Base-by-base conservation (phyloP, 2,329 filamentous ascomycete genomes). In the Emmonsiellopsis sp. region DNA sequence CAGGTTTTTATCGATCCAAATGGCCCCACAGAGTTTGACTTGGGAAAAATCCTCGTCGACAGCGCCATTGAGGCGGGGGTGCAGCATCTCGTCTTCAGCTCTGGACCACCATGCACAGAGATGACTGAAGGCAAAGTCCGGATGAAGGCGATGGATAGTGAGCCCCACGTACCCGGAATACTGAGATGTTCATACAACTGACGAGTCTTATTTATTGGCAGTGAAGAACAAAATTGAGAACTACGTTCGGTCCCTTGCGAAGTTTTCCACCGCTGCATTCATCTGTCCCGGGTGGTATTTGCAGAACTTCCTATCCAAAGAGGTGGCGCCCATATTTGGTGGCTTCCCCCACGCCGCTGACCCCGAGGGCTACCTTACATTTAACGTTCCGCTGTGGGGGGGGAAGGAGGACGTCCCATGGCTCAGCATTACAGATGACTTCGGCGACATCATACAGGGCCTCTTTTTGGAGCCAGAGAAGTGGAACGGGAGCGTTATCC, bases 361-460 rank as follows among this genome's bases (percentile, higher is more conserved):
- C 27, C 61, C 63, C 0, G 71, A 74, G 11, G 71, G 66, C 3
- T 64, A 61, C 27, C 53, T 72, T 2, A 72, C 71, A 1, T 65
- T 74, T 43, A 53, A 56, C 2, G 53, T 62, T 2, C 73, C 74
- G 1, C 60, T 57, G 6, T 72, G 71, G 69, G 74, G 72, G 2
- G 72, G 72, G 0, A 65, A 65, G 1, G 64, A 67, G 39, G 58
- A 66, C 6, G 61, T 74, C 0, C 72, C 71, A 0, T 73, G 69
- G 56, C 64, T 76, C 27, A 62, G 64, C 31, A 68, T 75, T 2
- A 57, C 55, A 0, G 65, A 72, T 36, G 73, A 77, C 58, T 76
- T 66, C 53, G 74, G 74, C 3, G 74, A 76, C 51, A 64, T 76
- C 14, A 68, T 76, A 9, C 74, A 77, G 6, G 74, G 72, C 2